These are phyloP conservation scores for Aureobasidium sp. DNA, from an alignment of 2,329 filamentous ascomycete genomes.

Conservation along the genomic window DNA sequence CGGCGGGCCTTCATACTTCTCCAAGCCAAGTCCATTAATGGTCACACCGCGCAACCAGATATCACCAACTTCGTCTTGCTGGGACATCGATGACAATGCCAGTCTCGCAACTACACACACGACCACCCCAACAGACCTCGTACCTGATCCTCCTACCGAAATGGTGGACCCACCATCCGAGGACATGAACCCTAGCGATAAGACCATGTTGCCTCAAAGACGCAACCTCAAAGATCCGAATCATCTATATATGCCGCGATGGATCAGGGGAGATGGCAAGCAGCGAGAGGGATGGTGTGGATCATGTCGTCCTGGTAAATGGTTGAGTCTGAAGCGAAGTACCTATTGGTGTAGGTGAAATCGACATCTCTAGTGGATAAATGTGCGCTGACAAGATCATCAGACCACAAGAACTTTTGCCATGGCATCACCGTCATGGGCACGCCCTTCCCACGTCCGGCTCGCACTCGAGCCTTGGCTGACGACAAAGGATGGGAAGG, in stretches of 20 bases:
- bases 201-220: conserved; percentile 5
- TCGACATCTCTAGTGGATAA: neutral
- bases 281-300: conserved; percentile 14
- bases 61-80: neutral
- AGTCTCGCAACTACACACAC: neutral
- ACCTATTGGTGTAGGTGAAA: conserved; percentile 13
- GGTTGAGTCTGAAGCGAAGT: conserved; percentile 14
- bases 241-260: conserved; percentile 7
- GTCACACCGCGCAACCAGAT: neutral
- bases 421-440: conserved; percentile 14
- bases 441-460: conserved; percentile 7
- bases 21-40: neutral
- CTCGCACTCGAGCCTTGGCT: neutral
- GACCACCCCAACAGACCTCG: neutral
- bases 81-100: neutral
- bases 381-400: neutral
- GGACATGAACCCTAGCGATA: conserved; percentile 2
- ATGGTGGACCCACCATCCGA: neutral
- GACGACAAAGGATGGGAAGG: conserved; percentile 12
- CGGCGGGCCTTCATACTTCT: neutral
- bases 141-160: neutral
- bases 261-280: conserved; percentile 12
- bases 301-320: conserved; percentile 12
- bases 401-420: conserved; percentile 15
- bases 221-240: conserved; percentile 5